phyloP scores from a whole-genome alignment of 2,329 filamentous ascomycete genomes.

The Parafenestella ontariensis region DNA sequence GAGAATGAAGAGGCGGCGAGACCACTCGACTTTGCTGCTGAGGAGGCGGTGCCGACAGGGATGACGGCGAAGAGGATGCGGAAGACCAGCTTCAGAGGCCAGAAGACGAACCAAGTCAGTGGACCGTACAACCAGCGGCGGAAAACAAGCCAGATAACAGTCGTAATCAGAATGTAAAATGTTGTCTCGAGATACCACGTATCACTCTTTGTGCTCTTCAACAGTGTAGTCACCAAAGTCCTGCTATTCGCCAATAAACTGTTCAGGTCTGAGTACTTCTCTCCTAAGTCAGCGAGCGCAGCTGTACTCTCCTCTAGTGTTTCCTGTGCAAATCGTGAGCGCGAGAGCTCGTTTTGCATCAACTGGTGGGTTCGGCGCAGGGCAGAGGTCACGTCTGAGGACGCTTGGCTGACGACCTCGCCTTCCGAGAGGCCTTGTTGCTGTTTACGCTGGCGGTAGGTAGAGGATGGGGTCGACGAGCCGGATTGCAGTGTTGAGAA shows the following conservation, averaged over 20 bases:
- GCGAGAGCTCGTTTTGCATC: conserved; percentile 82
- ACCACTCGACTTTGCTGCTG: conserved; percentile 28
- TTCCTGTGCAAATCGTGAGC: conserved; percentile 88
- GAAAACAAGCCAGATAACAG: conserved; percentile 85
- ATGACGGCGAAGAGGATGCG: conserved; percentile 65
- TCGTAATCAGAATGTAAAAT: conserved; percentile 79
- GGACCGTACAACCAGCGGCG: conserved; percentile 87
- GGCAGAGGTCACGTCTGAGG: conserved; percentile 82
- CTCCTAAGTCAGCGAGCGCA: conserved; percentile 79
- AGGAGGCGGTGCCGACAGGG: conserved; percentile 55
- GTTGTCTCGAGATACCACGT: conserved; percentile 97
- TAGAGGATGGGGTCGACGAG: conserved; percentile 42
- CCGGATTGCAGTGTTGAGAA: conserved; percentile 68
- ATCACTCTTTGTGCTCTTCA: conserved; percentile 91
- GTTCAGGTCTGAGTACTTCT: conserved; percentile 82
- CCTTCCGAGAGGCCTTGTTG: conserved; percentile 68
- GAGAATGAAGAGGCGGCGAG: conserved; percentile 18
- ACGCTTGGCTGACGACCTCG: conserved; percentile 76
- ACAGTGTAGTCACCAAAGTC: conserved; percentile 76
- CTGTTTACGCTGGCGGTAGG: conserved; percentile 45
- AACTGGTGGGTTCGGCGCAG: conserved; percentile 85
- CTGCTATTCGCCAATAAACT: conserved; percentile 76
- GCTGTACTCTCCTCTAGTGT: conserved; percentile 84
- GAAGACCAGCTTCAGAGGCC: conserved; percentile 75
- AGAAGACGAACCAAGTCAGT: conserved; percentile 85